These are phyloP conservation scores for Diutina siamensis DNA, from an alignment of 1,139 yeast genomes.

Conservation along the genomic window DNA sequence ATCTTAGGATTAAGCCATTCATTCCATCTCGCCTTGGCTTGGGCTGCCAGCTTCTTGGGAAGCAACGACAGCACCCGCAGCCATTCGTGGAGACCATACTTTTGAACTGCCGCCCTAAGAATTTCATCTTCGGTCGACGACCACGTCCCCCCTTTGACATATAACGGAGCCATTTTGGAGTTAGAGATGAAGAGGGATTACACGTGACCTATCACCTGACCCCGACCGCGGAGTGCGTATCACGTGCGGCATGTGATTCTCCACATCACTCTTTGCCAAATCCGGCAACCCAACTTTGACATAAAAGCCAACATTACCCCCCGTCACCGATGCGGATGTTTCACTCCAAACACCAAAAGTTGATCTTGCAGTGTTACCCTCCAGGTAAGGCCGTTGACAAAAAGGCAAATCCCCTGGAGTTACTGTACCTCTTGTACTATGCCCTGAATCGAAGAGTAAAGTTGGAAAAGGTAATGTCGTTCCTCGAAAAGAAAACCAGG, in stretches of 20 bases:
- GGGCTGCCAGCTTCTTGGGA: conserved; percentile 79
- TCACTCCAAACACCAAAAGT: conserved; percentile 77
- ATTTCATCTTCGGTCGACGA: conserved; percentile 86
- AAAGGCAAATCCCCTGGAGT: conserved; percentile 84
- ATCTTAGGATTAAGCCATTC: conserved; percentile 79
- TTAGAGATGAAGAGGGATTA: neutral
- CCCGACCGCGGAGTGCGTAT: too few species aligned
- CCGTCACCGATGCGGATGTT: neutral
- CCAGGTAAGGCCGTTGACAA: conserved; percentile 77
- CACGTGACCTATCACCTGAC: too few species aligned
- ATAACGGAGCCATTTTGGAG: conserved; percentile 16
- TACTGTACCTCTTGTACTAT: conserved; percentile 78
- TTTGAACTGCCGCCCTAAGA: conserved; percentile 79
- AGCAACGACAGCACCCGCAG: conserved; percentile 80
- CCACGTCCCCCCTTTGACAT: conserved; percentile 87
- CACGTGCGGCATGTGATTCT: neutral
- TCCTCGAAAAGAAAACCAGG: conserved; percentile 51
- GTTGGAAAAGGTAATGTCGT: conserved; percentile 72
- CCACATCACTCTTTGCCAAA: neutral
- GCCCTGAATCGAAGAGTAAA: conserved; percentile 88
- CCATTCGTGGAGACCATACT: conserved; percentile 94
- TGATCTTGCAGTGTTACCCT: conserved; percentile 88
- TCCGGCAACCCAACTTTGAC: neutral
- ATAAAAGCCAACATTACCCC: neutral
- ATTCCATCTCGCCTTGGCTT: conserved; percentile 87